phyloP scores from a whole-genome alignment of 192 early-diverging fungal genomes.

The Allomyces arbusculus region DNA sequence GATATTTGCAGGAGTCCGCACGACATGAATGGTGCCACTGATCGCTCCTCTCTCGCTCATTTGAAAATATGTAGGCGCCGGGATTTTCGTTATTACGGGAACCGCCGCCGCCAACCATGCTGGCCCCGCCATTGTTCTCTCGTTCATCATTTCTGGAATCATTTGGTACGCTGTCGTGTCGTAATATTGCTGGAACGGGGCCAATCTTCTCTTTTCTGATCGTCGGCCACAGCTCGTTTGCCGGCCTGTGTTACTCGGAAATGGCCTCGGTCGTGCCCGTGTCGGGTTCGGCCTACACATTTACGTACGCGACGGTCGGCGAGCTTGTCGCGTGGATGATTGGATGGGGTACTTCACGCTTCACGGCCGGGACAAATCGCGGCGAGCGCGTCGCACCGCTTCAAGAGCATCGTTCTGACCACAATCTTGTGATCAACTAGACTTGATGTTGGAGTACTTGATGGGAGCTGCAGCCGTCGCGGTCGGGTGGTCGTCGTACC shows the following conservation, averaged over 20 bases:
- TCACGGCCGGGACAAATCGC: no score
- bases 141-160: slow-evolving; percentile 61
- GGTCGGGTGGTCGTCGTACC: slow-evolving; percentile 1
- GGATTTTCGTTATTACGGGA: background rate
- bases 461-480: slow-evolving; percentile 38
- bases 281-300: slow-evolving; percentile 71
- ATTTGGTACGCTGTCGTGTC: slow-evolving; percentile 7
- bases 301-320: slow-evolving; percentile 68
- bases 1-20: no score
- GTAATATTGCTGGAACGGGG: background rate
- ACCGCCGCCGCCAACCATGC: slow-evolving; percentile 49
- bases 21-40: no score
- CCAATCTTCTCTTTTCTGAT: slow-evolving; percentile 8
- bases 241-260: slow-evolving; percentile 69
- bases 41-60: no score
- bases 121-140: slow-evolving; percentile 64
- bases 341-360: slow-evolving; percentile 22
- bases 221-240: slow-evolving; percentile 13
- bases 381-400: no score
- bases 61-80: no score
- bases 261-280: slow-evolving; percentile 71
- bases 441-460: slow-evolving; percentile 71
- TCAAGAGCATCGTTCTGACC: no score
- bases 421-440: slow-evolving; percentile 15
- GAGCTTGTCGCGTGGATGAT: slow-evolving; percentile 78